Evolutionary conservation across 495 filamentous ascomycete species (phyloP).

Genomic region (Penicillium longicatenatum): DNA sequence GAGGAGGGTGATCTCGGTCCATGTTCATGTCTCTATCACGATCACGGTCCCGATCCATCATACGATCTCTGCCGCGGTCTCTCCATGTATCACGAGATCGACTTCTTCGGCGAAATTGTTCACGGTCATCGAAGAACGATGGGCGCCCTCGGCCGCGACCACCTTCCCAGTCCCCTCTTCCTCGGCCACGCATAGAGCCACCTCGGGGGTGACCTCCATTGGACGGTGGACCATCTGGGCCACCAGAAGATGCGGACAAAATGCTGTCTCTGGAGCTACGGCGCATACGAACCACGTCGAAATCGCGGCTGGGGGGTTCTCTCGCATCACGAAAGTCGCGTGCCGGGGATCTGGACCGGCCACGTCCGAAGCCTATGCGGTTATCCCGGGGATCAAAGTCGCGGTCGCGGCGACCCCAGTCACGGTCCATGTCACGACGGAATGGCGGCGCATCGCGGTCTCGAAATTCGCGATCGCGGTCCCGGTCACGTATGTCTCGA

Average conservation of each 20-base stretch:
- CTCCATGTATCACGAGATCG: constrained; percentile 69
- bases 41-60: constrained; percentile 43
- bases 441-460: constrained; percentile 43
- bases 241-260: constrained; percentile 66
- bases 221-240: constrained; percentile 60
- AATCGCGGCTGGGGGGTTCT: constrained; percentile 41
- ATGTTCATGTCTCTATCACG: constrained; percentile 41
- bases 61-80: constrained; percentile 44
- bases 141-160: constrained; percentile 55
- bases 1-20: constrained; percentile 16
- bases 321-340: constrained; percentile 54
- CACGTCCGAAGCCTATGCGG: constrained; percentile 43
- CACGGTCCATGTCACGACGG: constrained; percentile 44
- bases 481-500: constrained; percentile 51
- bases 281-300: constrained; percentile 51
- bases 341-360: constrained; percentile 47
- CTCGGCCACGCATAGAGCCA: constrained; percentile 61
- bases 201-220: constrained; percentile 54
- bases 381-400: constrained; percentile 48
- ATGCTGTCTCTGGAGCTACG: constrained; percentile 63
- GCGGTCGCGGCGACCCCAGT: constrained; percentile 41
- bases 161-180: constrained; percentile 68
- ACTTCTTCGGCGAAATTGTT: constrained; percentile 58
- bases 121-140: constrained; percentile 63
- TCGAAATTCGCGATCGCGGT: constrained; percentile 44